Conservation (phyloP, 202 grass and related monocot genomes). For the Panicum virgatum region DNA sequence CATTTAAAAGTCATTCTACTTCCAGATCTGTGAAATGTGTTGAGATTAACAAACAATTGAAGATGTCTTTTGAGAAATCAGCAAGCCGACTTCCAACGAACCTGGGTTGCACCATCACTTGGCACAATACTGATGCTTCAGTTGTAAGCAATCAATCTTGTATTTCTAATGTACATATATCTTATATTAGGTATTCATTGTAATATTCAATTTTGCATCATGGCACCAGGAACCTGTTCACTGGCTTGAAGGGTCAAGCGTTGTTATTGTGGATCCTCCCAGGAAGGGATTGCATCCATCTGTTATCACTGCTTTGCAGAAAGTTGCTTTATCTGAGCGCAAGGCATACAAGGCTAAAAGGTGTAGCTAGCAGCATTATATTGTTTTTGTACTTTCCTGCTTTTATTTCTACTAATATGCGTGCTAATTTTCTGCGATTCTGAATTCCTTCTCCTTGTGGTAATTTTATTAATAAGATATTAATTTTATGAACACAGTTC, state of each 20-base stretch:
- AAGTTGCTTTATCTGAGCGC: conserved; percentile 61
- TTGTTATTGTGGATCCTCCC: conserved; percentile 93
- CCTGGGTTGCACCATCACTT: conserved; percentile 76
- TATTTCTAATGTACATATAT: conserved; percentile 26
- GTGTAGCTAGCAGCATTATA: conserved; percentile 35
- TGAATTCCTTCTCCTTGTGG: conserved; percentile 10
- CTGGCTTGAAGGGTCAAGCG: conserved; percentile 82
- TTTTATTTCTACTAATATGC: conserved; percentile 26
- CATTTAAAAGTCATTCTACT: conserved; percentile 27
- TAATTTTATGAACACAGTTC: conserved; percentile 59
- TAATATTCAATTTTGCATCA: conserved; percentile 48
- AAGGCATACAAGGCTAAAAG: conserved; percentile 66
- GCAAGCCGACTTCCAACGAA: conserved; percentile 76
- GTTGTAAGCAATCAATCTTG: conserved; percentile 60
- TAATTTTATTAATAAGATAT: conserved; percentile 29
- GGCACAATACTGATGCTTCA: conserved; percentile 96
- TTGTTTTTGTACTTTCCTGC: neutral
- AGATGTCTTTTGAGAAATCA: conserved; percentile 89
- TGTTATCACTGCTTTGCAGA: conserved; percentile 74
- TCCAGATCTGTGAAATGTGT: conserved; percentile 96
- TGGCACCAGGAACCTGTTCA: conserved; percentile 74
- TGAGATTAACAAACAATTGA: conserved; percentile 94
- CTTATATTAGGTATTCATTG: conserved; percentile 28
- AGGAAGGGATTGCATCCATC: conserved; percentile 93
- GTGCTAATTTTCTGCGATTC: conserved; percentile 16